Evolutionary conservation across 768 basidiomycete genomes (phyloP), one percentile per base, ranked within the genome.

Genomic region (Tricholoma matsutake): DNA sequence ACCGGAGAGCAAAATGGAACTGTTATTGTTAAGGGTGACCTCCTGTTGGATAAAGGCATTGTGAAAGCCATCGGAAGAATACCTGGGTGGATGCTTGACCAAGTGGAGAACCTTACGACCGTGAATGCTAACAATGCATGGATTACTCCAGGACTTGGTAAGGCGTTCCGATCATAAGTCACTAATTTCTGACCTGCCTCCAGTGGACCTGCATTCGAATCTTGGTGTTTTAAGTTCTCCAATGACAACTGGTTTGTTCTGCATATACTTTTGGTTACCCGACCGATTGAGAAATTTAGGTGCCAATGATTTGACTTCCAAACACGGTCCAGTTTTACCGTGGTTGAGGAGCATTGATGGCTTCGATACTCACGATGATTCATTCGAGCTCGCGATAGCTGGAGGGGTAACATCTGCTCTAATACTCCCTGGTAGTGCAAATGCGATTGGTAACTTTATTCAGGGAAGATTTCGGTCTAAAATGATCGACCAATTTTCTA

Each of bases 381-480:
- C 87, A 1, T 88, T 87, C 70, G 78, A 78, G 59, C 79, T 92
- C 14, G 83, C 91, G 2, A 87, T 94, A 57, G 83, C 95, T 3
- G 94, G 94, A 10, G 96, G 96, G 13, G 88, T 96, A 34, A 96
- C 96, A 0, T 89, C 93, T 2, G 86, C 83, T 14, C 89, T 92
- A 65, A 79, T 96, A 41, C 75, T 95, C 3, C 91, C 94, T 8
- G 94, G 93, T 6, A 86, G 83, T 57, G 82, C 72, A 28, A 90
- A 92, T 73, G 86, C 84, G 41, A 90, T 93, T 54, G 91, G 91
- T 89, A 54, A 61, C 61, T 29, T 14, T 25, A 35, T 39, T 31
- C 39, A 35, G n/a, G n/a, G 31, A 22, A 34, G 55, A 22, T 52
- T 59, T 58, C 7, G 57, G 25, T 57, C 13, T 45, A 32, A 52